Conservation (phyloP, 257 asterid genomes). For the Orobanche coerulescens region DNA sequence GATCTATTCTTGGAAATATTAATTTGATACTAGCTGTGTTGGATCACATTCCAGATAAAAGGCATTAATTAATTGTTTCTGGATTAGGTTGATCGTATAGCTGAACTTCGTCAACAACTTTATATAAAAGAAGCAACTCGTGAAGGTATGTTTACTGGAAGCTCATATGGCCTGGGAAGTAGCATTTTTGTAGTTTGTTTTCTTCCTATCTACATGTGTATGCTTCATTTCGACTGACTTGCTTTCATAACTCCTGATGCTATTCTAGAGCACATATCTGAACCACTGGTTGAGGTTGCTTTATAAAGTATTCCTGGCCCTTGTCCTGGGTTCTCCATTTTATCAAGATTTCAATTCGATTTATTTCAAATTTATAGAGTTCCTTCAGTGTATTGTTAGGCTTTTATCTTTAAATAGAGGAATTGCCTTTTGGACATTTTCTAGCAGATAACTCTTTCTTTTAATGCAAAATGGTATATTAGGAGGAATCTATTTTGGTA, state of each 20-base stretch:
- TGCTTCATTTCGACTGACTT: constrained; percentile 11
- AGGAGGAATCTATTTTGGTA: neutral
- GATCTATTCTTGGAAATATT: constrained; percentile 8
- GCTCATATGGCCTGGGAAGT: constrained; percentile 5
- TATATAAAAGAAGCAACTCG: constrained; percentile 59
- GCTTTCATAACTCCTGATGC: constrained; percentile 12
- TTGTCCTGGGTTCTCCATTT: constrained; percentile 5
- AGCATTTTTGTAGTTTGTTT: constrained; percentile 2
- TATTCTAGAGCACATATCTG: neutral
- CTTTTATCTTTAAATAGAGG: neutral
- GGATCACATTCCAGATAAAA: neutral
- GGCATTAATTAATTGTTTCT: constrained; percentile 20
- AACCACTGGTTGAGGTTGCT: neutral
- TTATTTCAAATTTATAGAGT: neutral
- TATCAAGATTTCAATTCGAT: neutral
- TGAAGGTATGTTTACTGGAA: constrained; percentile 48
- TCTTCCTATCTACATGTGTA: neutral
- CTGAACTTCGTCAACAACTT: constrained; percentile 61
- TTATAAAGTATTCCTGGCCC: neutral
- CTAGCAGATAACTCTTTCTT: neutral
- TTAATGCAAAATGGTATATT: neutral
- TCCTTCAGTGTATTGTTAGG: neutral
- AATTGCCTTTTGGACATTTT: constrained; percentile 1
- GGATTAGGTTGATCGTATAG: constrained; percentile 52
- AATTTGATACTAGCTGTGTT: neutral